Evolutionary conservation across 495 filamentous ascomycete genomes (phyloP).

Genomic region (Aspergillus nidulans): DNA sequence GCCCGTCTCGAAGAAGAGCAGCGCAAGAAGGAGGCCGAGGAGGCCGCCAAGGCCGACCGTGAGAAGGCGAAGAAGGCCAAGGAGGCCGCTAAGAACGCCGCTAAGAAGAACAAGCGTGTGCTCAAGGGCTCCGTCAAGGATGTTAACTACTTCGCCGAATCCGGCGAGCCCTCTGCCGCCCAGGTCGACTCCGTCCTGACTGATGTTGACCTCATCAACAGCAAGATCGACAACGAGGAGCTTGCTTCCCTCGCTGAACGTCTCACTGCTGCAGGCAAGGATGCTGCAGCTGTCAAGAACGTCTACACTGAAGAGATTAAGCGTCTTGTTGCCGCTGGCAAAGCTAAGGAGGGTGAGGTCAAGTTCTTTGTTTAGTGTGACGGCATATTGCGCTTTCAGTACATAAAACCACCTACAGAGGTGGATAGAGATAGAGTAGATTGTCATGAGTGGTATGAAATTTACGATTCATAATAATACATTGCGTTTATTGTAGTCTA

Average conservation of each 20-base stretch:
- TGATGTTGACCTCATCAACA: slow-evolving; percentile 84
- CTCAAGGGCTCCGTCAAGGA: slow-evolving; percentile 90
- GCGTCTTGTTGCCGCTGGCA: slow-evolving; percentile 69
- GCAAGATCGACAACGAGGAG: slow-evolving; percentile 86
- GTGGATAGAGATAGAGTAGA: background rate
- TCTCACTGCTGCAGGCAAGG: slow-evolving; percentile 56
- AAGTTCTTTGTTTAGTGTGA: slow-evolving; percentile 46
- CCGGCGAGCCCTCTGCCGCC: slow-evolving; percentile 61
- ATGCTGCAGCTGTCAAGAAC: slow-evolving; percentile 57
- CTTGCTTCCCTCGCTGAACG: slow-evolving; percentile 72
- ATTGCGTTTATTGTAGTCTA: background rate
- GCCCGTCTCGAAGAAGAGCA: slow-evolving; percentile 75
- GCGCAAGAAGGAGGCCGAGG: slow-evolving; percentile 76
- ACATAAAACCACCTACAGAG: background rate
- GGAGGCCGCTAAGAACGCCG: slow-evolving; percentile 93
- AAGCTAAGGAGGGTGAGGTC: slow-evolving; percentile 74
- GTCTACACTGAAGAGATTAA: slow-evolving; percentile 66
- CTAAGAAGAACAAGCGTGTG: slow-evolving; percentile 99
- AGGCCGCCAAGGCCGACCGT: slow-evolving; percentile 72
- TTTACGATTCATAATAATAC: background rate
- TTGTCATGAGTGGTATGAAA: background rate
- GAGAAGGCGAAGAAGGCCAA: slow-evolving; percentile 92
- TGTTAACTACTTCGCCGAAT: slow-evolving; percentile 74
- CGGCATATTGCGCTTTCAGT: background rate
- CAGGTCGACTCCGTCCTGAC: slow-evolving; percentile 76